Evolutionary conservation across 371 early-diverging fungal species (phyloP).

Genomic region (Scutellospora calospora): DNA sequence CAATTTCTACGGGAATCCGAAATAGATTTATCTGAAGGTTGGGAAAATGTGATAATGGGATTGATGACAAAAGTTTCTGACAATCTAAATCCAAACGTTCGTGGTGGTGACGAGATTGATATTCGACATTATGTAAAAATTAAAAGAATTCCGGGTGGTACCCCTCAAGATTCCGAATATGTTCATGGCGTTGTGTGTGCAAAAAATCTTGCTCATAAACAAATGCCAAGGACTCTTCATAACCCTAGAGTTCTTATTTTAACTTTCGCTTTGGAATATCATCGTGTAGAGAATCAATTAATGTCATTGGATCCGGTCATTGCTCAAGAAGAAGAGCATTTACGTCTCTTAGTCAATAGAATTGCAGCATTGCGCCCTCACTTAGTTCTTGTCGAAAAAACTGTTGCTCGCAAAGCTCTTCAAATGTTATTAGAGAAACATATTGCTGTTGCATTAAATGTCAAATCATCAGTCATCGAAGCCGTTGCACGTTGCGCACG

Average conservation of each 20-base stretch:
- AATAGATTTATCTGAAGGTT: slow-evolving; percentile 56
- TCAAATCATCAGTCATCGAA: slow-evolving; percentile 82
- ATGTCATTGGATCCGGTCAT: slow-evolving; percentile 84
- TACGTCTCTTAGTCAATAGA: slow-evolving; percentile 77
- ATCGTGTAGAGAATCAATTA: slow-evolving; percentile 81
- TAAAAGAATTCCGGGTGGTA: slow-evolving; percentile 91
- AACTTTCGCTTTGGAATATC: slow-evolving; percentile 88
- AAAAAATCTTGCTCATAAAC: slow-evolving; percentile 89
- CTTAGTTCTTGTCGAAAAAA: slow-evolving; percentile 80
- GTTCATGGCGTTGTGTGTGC: slow-evolving; percentile 87
- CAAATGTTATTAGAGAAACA: slow-evolving; percentile 81
- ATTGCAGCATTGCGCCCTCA: slow-evolving; percentile 79
- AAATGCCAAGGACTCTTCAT: slow-evolving; percentile 74
- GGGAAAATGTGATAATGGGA: slow-evolving; percentile 79
- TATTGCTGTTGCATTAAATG: slow-evolving; percentile 82
- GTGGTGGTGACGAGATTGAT: slow-evolving; percentile 83
- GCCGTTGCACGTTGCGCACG: slow-evolving; percentile 85
- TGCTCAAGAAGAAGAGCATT: slow-evolving; percentile 85
- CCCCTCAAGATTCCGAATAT: slow-evolving; percentile 77
- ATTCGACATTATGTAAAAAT: slow-evolving; percentile 91
- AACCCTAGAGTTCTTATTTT: slow-evolving; percentile 86
- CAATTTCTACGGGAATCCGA: slow-evolving; percentile 58
- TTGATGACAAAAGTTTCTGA: slow-evolving; percentile 72
- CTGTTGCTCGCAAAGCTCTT: slow-evolving; percentile 81
- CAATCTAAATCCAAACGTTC: slow-evolving; percentile 72